Base-by-base conservation (phyloP, 2,329 filamentous ascomycete species). In the Geosmithia morbida region DNA sequence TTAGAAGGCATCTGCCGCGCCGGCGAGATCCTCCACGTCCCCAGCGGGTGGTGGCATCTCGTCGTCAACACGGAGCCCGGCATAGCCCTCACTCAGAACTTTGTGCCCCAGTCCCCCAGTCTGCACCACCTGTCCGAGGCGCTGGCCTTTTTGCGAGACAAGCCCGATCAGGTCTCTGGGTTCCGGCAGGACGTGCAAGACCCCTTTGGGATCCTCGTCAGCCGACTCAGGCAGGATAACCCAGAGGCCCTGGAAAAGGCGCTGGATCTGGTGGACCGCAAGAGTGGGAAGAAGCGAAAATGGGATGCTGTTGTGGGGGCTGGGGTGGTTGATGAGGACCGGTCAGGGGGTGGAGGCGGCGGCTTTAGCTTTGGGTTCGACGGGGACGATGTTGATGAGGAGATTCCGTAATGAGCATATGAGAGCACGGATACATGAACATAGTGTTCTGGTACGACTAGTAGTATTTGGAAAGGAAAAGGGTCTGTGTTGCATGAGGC, bases 21-120 rank as follows among this genome's bases (percentile, higher is more conserved):
- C 41, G 90, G 90, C 2, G 92, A 97, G 62, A 82, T 97, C 16
- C 66, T 97, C 45, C 87, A 96, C 59, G 90, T 97, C 6, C 90
- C 92, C 0, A 88, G 83, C 46, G 89, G 90, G 6, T 97, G 90
- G 90, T 97, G 92, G 81, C 90, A 97, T 69, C 69, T 97, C 30
- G 92, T 97, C 10, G 81, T 97, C 43, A 97, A 97, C 58, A 68
- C 95, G 1, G 84, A 88, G 55, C 74, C 78, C 13, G 84, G 85
- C 42, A 85, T 97, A 52, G 92, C 90, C 3, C 74, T 97, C 53
- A 97, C 90, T 7, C 90, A 97, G 61, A 97, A 97, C 60, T 96
- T 97, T 59, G 86, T 97, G 13, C 89, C 92, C 40, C 68, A 69
- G 51, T 79, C 79, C 3, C 60, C 61, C 3, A 62, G 55, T 42